Evolutionary conservation across 441 rosid species (phyloP).

Genomic region (Aleurites moluccanus): DNA sequence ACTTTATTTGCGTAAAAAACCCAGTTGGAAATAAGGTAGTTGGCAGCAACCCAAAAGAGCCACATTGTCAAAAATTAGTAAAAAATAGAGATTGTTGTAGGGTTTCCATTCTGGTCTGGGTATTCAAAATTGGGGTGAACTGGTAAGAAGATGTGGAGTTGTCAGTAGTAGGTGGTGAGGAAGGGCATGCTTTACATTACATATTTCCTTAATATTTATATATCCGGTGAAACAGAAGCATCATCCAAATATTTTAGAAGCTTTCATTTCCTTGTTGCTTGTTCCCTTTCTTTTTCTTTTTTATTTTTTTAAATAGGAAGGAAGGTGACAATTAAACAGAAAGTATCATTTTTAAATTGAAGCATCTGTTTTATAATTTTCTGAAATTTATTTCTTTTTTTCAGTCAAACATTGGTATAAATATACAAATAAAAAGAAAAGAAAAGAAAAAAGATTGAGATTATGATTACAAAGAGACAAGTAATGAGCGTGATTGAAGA

Average conservation of each 20-base stretch:
- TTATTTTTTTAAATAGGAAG: too few relatives aligned
- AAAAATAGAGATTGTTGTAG: conserved; percentile 26
- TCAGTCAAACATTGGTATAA: conserved; percentile 22
- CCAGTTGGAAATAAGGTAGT: conserved; percentile 18
- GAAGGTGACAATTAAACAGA: conserved; percentile 40
- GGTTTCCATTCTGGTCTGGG: conserved; percentile 33
- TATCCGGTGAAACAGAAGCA: conserved; percentile 37
- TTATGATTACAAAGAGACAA: conserved; percentile 18
- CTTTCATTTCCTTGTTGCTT: conserved; percentile 36
- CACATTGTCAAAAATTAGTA: conserved; percentile 29
- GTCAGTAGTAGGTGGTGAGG: conserved; percentile 56
- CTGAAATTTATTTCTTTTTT: conserved; percentile 7
- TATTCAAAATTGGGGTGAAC: conserved; percentile 15
- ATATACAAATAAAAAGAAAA: not conserved
- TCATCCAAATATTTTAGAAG: conserved; percentile 20
- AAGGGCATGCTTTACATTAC: conserved; percentile 39
- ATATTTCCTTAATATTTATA: conserved; percentile 1
- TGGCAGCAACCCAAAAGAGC: conserved; percentile 18
- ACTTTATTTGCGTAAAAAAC: not conserved
- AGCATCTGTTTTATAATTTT: too few relatives aligned
- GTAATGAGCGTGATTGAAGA: conserved; percentile 29
- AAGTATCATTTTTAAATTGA: not conserved
- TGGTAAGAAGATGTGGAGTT: conserved; percentile 46
- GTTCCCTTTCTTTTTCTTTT: too few relatives aligned
- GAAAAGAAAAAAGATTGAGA: not conserved